Evolutionary conservation across 345 rosid genomes (phyloP).

Genomic region (Balakata baccata): DNA sequence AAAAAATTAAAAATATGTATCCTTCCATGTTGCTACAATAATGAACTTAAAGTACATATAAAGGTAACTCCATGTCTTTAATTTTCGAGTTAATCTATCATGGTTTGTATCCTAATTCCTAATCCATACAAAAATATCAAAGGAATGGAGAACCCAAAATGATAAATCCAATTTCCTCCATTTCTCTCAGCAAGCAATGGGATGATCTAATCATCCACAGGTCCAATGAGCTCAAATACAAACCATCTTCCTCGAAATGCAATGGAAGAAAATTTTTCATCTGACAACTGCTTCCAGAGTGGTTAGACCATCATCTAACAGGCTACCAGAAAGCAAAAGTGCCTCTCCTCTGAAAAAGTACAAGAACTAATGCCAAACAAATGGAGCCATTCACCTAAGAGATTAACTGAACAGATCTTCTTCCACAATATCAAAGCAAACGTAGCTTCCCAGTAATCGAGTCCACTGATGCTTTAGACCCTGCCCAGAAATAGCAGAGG

Average conservation of each 20-base stretch:
- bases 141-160: not conserved
- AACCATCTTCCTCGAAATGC: no score
- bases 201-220: not conserved
- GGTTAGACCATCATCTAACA: not conserved
- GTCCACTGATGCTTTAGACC: conserved; percentile 61
- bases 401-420: not conserved
- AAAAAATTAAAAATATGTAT: not conserved
- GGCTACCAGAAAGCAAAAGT: no score
- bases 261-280: not conserved
- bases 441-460: conserved; percentile 66
- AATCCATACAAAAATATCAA: not conserved
- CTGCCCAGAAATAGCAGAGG: conserved; percentile 36
- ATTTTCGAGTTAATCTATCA: no score
- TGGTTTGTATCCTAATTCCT: no score
- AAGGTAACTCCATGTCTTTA: not conserved
- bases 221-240: not conserved
- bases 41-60: not conserved
- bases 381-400: not conserved
- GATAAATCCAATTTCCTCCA: not conserved
- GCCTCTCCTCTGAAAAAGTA: not conserved
- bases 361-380: not conserved
- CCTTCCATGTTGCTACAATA: not conserved
- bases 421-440: conserved; percentile 45
- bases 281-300: not conserved
- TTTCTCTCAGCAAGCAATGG: not conserved